phyloP scores from a whole-genome alignment of 768 basidiomycete species.

The Brasilioporus rufonigricans region DNA sequence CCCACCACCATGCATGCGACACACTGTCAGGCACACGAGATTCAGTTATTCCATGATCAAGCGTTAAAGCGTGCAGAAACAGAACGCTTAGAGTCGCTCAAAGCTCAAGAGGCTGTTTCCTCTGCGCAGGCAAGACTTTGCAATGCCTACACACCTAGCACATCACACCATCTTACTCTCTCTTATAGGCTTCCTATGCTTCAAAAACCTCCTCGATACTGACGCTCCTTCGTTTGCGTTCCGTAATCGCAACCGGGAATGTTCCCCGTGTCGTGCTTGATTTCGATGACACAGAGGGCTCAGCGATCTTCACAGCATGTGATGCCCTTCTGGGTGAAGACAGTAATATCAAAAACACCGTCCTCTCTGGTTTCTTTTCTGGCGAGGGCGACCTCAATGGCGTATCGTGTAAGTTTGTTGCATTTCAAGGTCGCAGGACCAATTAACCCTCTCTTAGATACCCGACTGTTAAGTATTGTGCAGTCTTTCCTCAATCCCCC shows the following conservation, averaged over 20 bases:
- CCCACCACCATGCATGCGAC: constrained; percentile 1
- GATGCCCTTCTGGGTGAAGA: constrained; percentile 59
- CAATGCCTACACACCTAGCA: background rate
- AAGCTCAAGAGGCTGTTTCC: constrained; percentile 53
- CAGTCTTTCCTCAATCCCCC: constrained; percentile 52
- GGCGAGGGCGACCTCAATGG: constrained; percentile 60
- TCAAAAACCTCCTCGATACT: constrained; percentile 51
- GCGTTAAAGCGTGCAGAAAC: constrained; percentile 52
- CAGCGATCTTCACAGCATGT: constrained; percentile 50
- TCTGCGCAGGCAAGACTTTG: constrained; percentile 51
- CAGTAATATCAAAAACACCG: constrained; percentile 44
- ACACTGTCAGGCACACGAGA: constrained; percentile 54
- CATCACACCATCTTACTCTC: background rate
- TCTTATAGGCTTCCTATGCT: constrained; percentile 41
- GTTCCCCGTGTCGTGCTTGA: constrained; percentile 41
- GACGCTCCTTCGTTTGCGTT: constrained; percentile 57
- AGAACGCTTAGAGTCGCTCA: constrained; percentile 54
- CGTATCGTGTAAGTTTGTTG: constrained; percentile 53
- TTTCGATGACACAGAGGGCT: constrained; percentile 50
- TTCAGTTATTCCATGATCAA: constrained; percentile 56
- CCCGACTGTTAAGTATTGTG: constrained; percentile 58
- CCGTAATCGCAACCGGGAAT: constrained; percentile 45
- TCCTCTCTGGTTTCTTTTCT: constrained; percentile 55
- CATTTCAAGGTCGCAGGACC: constrained; percentile 1
- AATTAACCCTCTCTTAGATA: constrained; percentile 41